Percentiles rank a stretch among this genome's conserved stretches.
Evolutionary conservation across 1,284 basidiomycete genomes (phyloP).

Genomic region (Cutaneotrichosporon sp.): DNA sequence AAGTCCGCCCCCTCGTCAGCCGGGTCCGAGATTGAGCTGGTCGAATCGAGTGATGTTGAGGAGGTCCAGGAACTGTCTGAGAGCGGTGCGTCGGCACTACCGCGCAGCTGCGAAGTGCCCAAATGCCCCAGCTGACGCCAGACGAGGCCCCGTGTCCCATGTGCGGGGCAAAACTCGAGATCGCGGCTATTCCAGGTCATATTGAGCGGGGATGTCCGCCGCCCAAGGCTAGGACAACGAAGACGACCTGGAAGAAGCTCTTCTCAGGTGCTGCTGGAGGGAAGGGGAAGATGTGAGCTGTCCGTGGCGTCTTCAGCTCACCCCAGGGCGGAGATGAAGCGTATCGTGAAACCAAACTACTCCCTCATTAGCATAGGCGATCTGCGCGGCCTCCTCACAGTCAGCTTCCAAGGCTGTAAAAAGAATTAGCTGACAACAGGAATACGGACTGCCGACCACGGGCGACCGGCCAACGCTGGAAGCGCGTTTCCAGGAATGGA

Average conservation of each 20-base stretch:
- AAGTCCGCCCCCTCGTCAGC: neutral
- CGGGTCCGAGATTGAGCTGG: conserved; percentile 8
- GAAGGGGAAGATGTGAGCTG: conserved; percentile 18
- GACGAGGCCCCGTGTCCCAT: conserved; percentile 42
- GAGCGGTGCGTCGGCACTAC: conserved; percentile 33
- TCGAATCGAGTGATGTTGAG: conserved; percentile 11
- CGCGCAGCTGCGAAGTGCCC: too few species aligned
- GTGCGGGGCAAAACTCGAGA: conserved; percentile 33
- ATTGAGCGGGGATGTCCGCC: conserved; percentile 45
- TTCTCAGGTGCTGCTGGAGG: conserved; percentile 33
- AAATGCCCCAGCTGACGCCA: conserved; percentile 22
- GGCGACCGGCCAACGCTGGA: conserved; percentile 40
- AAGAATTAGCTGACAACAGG: conserved; percentile 16
- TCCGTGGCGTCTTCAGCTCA: conserved; percentile 19
- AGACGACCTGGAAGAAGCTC: conserved; percentile 45
- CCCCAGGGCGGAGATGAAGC: conserved; percentile 31
- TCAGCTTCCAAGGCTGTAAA: conserved; percentile 14
- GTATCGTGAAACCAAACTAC: conserved; percentile 47
- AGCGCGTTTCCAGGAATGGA: conserved; percentile 44
- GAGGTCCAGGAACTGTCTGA: conserved; percentile 30
- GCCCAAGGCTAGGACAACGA: conserved; percentile 33
- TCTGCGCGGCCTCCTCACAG: conserved; percentile 29
- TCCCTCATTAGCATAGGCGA: conserved; percentile 37
- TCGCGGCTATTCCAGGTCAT: conserved; percentile 38
- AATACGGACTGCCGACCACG: conserved; percentile 34